Base-by-base conservation (phyloP, 2,329 filamentous ascomycete species). In the Penicillium sp. region DNA sequence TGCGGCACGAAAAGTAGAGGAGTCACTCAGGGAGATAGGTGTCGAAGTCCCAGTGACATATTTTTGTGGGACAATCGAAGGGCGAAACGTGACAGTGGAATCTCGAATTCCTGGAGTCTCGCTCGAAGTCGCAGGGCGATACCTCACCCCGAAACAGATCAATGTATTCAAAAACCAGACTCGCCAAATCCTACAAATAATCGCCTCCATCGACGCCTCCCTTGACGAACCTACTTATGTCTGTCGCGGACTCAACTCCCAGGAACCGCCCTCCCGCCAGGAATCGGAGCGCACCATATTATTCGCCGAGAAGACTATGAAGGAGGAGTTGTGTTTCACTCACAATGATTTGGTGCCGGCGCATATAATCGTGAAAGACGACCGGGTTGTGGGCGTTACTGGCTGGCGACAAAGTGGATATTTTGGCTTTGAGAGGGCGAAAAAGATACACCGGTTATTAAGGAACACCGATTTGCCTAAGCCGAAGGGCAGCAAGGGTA, bases 331-430 rank as follows among this genome's bases (percentile, higher is more conserved):
- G 3, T 64, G 50, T 31, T 59, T 77, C 6, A 68, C 69, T 9
- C 75, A 78, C 62, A 77, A 77, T 53, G 65, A 75, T 49, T 63
- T 78, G 64, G 55, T 66, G 13, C 69, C 65, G 21, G 68, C 70
- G 8, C 77, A 77, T 58, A 69, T 77, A 8, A 69, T 77, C 35
- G 69, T 77, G 27, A 68, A 74, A 19, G 62, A 74, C 49, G 71
- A 68, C 57, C 69, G 64, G 43, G 67, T 77, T 25, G 72, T 77
- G 47, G 75, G 75, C 21, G 64, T 77, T 26, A 60, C 67, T 45
- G 73, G 72, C n/a, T 78, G 75, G 75, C 66, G 69, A 53, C 66
- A 74, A 53, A 69, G 74, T 46, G 75, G 75, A 42, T 76, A 71
- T 53, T 78, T 78, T 61, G 74, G 74, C 16, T 65, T 69, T 42